These are phyloP conservation scores for Trichomonas gallinae DNA, from an alignment of 208 protist species.

Conservation along the genomic window DNA sequence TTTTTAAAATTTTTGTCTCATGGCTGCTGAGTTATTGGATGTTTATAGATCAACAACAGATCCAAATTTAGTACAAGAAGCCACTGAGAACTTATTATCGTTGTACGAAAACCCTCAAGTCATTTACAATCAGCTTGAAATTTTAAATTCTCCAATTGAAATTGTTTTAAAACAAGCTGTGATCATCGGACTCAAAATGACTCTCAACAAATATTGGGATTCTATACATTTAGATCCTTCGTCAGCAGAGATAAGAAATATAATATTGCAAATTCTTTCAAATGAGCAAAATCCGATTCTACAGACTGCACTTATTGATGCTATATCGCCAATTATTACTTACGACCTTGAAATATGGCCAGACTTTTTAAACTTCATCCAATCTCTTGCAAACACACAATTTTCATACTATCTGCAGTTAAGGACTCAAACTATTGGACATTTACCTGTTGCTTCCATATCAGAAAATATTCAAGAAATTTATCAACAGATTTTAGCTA, in stretches of 20 bases:
- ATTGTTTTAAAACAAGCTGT: background rate
- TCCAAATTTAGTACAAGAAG: background rate
- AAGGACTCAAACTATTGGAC: background rate
- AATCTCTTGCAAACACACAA: background rate
- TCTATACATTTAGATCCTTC: background rate
- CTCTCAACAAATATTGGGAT: background rate
- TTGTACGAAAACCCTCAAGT: background rate
- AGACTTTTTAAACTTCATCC: background rate
- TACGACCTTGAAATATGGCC: background rate
- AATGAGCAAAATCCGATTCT: background rate
- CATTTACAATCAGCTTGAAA: background rate
- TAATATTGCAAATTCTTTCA: background rate
- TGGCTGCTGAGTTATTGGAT: background rate
- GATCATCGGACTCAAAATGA: background rate
- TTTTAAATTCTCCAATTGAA: background rate
- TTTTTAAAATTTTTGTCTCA: background rate
- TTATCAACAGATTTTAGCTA: background rate
- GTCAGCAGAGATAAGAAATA: background rate
- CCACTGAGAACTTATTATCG: background rate
- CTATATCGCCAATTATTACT: background rate
- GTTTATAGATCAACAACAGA: background rate
- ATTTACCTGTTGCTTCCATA: background rate
- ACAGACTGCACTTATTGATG: background rate
- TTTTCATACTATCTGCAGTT: background rate
- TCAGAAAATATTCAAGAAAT: background rate